Conservation (phyloP, 1,284 basidiomycete species). For the Fomitopsis palustris region DNA sequence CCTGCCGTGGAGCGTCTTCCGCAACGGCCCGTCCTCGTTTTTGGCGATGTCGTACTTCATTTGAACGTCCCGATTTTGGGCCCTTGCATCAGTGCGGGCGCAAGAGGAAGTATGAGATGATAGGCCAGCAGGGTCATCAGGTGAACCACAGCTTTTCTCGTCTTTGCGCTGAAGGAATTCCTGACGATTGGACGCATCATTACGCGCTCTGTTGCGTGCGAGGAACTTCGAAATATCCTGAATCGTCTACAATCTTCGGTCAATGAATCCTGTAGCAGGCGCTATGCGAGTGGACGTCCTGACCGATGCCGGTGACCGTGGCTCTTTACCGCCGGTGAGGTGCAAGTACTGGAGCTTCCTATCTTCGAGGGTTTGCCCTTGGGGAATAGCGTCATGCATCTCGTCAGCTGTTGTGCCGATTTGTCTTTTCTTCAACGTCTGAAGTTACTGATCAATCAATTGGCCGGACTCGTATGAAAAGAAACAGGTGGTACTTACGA, state of each 20-base stretch:
- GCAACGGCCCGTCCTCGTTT: constrained; percentile 72
- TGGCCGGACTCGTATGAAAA: background rate
- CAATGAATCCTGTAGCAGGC: background rate
- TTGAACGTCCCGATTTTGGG: constrained; percentile 66
- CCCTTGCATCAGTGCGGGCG: constrained; percentile 68
- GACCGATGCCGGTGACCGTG: constrained; percentile 56
- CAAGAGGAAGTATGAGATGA: constrained; percentile 43
- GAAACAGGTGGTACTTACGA: background rate
- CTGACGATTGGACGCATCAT: constrained; percentile 68
- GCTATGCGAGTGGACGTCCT: constrained; percentile 20
- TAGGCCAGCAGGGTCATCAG: constrained; percentile 22
- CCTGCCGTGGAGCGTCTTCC: constrained; percentile 44
- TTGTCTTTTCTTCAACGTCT: background rate
- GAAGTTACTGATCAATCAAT: background rate
- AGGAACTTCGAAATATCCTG: constrained; percentile 69
- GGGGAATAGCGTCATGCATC: constrained; percentile 14
- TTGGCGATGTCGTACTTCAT: constrained; percentile 82
- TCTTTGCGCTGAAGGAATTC: constrained; percentile 64
- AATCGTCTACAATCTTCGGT: constrained; percentile 44
- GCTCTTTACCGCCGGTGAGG: constrained; percentile 38
- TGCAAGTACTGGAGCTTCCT: constrained; percentile 63
- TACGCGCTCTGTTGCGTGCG: constrained; percentile 62
- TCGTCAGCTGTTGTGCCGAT: constrained; percentile 2
- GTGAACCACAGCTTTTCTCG: constrained; percentile 46
- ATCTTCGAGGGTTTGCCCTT: constrained; percentile 46